Evolutionary conservation across 2,329 filamentous ascomycete species (phyloP).

Genomic region (Aphanocladium album): DNA sequence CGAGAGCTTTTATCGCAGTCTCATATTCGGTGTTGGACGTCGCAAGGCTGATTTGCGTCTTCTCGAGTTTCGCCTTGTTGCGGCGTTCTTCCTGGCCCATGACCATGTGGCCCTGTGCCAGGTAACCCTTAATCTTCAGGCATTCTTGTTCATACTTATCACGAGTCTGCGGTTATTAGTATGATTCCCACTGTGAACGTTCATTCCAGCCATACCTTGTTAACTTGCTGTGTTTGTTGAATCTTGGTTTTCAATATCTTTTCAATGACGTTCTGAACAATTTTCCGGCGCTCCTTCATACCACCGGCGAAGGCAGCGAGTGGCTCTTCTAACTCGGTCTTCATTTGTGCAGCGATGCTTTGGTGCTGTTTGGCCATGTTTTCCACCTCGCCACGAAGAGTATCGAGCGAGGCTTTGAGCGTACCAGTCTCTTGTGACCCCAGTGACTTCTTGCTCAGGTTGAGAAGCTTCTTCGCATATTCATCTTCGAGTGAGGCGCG

Average conservation of each 20-base stretch:
- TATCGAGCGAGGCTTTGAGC: constrained; percentile 78
- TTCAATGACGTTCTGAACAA: constrained; percentile 89
- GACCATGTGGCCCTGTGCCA: constrained; percentile 98
- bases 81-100: constrained; percentile 99
- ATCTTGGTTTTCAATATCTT: constrained; percentile 90
- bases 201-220: constrained; percentile 60
- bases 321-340: constrained; percentile 90
- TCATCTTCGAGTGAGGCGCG: constrained; percentile 95
- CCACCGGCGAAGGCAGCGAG: constrained; percentile 85
- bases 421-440: constrained; percentile 85
- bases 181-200: constrained; percentile 9
- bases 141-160: constrained; percentile 98
- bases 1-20: constrained; percentile 81
- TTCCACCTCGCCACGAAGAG: constrained; percentile 83
- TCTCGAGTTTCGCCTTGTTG: constrained; percentile 97
- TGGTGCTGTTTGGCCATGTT: constrained; percentile 92
- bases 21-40: constrained; percentile 92
- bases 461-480: constrained; percentile 83
- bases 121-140: constrained; percentile 95
- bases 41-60: constrained; percentile 93
- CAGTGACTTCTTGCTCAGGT: constrained; percentile 79
- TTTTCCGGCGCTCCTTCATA: constrained; percentile 95
- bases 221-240: constrained; percentile 83
- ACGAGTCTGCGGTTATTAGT: constrained; percentile 54
- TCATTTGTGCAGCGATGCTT: constrained; percentile 89